phyloP scores from a whole-genome alignment of 139 green algal genomes.

The Trebouxia sp. region DNA sequence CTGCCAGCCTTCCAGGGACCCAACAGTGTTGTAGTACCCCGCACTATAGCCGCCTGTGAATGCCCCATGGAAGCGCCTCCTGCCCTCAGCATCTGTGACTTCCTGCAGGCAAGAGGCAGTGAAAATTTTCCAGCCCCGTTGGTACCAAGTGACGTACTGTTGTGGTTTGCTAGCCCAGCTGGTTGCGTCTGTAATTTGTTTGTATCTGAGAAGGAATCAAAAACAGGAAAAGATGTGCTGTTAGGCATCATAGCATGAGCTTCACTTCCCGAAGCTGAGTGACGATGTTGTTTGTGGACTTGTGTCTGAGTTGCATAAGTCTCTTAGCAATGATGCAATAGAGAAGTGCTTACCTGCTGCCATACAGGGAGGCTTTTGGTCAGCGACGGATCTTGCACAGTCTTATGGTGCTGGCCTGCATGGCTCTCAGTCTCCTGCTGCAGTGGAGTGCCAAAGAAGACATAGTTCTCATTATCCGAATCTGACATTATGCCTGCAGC shows the following conservation, averaged over 20 bases:
- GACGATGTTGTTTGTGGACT: no score
- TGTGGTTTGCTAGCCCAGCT: no score
- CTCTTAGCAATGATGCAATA: no score
- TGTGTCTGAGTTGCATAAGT: no score
- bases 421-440: conserved; percentile 57
- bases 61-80: conserved; percentile 89
- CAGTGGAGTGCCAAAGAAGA: conserved; percentile 70
- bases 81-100: conserved; percentile 79
- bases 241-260: no score
- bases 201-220: no score
- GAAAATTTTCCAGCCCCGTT: no score
- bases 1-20: conserved; percentile 81
- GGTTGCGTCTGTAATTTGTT: no score
- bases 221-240: no score
- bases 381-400: conserved; percentile 49
- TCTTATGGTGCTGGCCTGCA: conserved; percentile 40
- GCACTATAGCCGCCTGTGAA: conserved; percentile 95
- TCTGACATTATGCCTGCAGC: neutral
- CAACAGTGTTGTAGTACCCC: conserved; percentile 96
- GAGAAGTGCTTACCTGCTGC: conserved; percentile 53
- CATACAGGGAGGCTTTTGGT: conserved; percentile 47
- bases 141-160: no score
- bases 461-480: conserved; percentile 47
- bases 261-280: no score
- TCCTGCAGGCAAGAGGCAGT: conserved; percentile 74